These are phyloP conservation scores for Chytriomyces hyalinus DNA, from an alignment of 192 early-diverging fungal genomes.

Conservation along the genomic window DNA sequence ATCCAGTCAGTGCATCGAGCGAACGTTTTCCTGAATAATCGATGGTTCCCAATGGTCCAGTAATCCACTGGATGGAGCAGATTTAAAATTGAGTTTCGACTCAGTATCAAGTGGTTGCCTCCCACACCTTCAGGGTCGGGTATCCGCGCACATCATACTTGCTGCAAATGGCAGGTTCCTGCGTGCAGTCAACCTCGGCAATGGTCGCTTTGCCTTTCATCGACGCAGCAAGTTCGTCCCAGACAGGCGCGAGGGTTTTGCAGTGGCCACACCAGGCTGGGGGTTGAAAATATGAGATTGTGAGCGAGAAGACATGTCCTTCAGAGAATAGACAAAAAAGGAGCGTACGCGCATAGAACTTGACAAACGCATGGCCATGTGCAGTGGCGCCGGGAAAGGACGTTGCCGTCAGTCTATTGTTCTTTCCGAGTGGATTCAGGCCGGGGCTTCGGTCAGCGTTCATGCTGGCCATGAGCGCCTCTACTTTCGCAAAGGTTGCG, in stretches of 20 bases:
- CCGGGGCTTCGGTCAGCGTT: not conserved
- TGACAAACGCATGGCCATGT: not conserved
- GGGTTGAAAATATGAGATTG: not conserved
- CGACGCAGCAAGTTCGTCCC: conserved; percentile 64
- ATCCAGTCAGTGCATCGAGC: conserved; percentile 55
- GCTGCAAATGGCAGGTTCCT: conserved; percentile 36
- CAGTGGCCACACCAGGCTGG: conserved; percentile 37
- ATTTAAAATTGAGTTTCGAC: no score
- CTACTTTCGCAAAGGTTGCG: no score
- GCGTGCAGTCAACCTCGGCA: conserved; percentile 76
- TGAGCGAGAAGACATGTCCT: not conserved
- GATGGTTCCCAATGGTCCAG: conserved; percentile 35
- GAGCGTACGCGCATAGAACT: not conserved
- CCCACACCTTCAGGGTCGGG: conserved; percentile 66
- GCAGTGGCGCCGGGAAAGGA: not conserved
- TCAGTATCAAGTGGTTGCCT: no score
- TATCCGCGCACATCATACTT: conserved; percentile 75
- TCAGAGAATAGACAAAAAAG: not conserved
- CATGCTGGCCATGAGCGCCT: not conserved
- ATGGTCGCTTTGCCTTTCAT: conserved; percentile 69
- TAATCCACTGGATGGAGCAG: conserved; percentile 43
- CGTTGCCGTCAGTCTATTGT: not conserved
- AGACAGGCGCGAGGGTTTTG: conserved; percentile 60
- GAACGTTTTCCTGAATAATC: conserved; percentile 54
- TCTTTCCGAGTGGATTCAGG: not conserved